Conservation (phyloP, 2,329 filamentous ascomycete genomes). For the Curvularia sp. region DNA sequence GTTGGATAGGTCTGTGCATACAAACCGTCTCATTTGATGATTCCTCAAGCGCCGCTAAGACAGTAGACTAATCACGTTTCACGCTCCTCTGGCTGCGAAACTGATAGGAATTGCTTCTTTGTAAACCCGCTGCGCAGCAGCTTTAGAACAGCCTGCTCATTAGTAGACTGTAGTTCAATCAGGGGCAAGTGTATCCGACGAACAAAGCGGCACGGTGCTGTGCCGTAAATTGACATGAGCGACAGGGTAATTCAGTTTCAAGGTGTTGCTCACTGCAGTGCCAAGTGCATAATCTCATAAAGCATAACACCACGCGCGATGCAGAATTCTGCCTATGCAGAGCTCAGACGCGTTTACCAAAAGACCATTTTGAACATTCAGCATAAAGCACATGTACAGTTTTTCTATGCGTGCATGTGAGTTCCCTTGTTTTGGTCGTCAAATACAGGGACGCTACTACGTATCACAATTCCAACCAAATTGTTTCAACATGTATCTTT, state of each 20-base stretch:
- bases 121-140: neutral
- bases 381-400: neutral
- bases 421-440: neutral
- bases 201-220: neutral
- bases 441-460: neutral
- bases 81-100: neutral
- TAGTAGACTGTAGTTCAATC: neutral
- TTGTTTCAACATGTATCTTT: neutral
- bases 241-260: neutral
- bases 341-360: conserved; percentile 18
- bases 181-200: neutral
- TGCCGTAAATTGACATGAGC: neutral
- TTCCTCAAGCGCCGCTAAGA: neutral
- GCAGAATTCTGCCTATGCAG: neutral
- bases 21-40: neutral
- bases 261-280: neutral
- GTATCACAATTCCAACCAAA: neutral
- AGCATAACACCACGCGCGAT: conserved; percentile 11
- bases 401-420: neutral
- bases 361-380: conserved; percentile 1
- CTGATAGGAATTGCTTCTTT: neutral
- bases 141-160: neutral
- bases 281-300: neutral
- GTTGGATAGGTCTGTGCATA: neutral
- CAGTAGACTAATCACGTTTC: neutral